Evolutionary conservation across 352 stramenopile species (phyloP).

Genomic region (Globisporangium barbulae): DNA sequence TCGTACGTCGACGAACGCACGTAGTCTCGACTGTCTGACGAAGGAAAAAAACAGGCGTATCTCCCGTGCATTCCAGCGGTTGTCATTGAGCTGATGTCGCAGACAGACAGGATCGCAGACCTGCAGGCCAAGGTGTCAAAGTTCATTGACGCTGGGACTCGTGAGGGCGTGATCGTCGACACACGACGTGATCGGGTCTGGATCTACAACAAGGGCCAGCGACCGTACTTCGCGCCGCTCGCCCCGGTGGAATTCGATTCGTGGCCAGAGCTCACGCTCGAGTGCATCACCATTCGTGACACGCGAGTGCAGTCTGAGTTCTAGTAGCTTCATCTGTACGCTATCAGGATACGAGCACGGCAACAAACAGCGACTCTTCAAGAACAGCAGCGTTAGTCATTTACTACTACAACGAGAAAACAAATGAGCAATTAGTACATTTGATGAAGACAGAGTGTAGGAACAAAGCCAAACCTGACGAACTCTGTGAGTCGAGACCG

Average conservation of each 20-base stretch:
- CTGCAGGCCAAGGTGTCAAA: conserved; percentile 1
- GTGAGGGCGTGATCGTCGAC: background rate
- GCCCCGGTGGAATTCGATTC: background rate
- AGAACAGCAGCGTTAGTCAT: background rate
- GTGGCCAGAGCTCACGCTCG: background rate
- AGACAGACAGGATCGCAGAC: background rate
- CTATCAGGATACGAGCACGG: background rate
- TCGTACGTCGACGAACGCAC: background rate
- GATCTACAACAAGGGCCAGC: background rate
- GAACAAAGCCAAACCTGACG: background rate
- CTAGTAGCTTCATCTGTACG: background rate
- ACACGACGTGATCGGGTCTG: background rate
- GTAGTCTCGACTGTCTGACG: background rate
- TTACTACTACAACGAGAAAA: background rate
- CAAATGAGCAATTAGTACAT: conserved; percentile 1
- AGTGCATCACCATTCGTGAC: background rate
- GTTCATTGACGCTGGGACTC: background rate
- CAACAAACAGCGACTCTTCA: background rate
- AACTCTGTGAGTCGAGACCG: background rate
- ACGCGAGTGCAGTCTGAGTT: background rate
- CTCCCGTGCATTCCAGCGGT: background rate
- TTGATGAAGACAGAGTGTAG: background rate
- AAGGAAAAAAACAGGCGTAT: background rate
- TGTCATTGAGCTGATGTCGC: background rate
- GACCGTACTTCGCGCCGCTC: background rate